Base-by-base conservation (phyloP, 257 asterid genomes). In the Ophiorrhiza pumila region DNA sequence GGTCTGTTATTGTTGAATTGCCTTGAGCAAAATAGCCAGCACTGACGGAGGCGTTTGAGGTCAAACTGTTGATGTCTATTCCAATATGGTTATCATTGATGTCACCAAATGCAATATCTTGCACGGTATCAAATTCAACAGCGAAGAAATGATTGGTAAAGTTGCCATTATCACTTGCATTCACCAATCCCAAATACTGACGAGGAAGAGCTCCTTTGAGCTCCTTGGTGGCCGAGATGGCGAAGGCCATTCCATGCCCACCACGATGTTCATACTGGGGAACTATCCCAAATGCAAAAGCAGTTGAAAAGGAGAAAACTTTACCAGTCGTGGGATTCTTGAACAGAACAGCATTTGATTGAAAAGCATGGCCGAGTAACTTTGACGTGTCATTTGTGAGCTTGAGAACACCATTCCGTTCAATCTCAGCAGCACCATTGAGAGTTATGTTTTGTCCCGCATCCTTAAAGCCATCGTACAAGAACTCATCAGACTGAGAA, bases 51-150 rank as follows among this genome's bases (percentile, higher is more conserved):
- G 78, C 87, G 56, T 78, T 88, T 8, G 96, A 92, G 22, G 50
- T 29, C 60, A 92, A 62, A 53, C 86, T 68, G 61, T 90, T 84
- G 37, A 92, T 11, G 66, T 92, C 92, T 35, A 92, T 78, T 35
- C 98, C 98, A 69, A 92, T 78, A 80, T 90, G 97, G 68, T 92
- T 90, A 37, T 87, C 91, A 73, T 71, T 85, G 5, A 90, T 85
- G 62, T 92, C 97, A 62, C 66, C 65, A 50, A 90, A 85, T 5
- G 76, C 89, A 14, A 78, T 67, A 73, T 87, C 84, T 68, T 65
- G 74, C 17, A 88, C 91, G 0, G 93, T 87, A 72, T 92, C 96
- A 60, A 92, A 85, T 47, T 92, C 96, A 27, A 92, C 96, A 0
- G 96, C 97, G 63, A 92, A 63, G 1, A 91, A 5, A 71, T 90